Evolutionary conservation across 2,329 filamentous ascomycete genomes (phyloP), one percentile per base, ranked within the genome.

Genomic region (Hypoxylon sp.): DNA sequence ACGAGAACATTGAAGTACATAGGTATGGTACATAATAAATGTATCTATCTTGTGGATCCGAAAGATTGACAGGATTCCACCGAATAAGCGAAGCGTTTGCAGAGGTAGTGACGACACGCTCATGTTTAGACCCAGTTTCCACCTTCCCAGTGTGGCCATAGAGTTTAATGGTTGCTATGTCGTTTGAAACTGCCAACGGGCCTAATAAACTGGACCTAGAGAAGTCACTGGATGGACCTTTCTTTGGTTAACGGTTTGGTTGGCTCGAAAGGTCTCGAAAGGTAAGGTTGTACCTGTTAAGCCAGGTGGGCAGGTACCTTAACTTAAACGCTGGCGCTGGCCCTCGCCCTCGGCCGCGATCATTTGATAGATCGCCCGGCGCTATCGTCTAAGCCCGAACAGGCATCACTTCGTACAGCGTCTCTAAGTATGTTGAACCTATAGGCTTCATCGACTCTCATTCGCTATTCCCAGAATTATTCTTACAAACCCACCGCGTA

Each of bases 181-280:
- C 35, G 52, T 70, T 70, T 63, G 67, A 70, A 70, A 70, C 67
- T 62, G 42, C 44, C 42, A 67, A 55, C 57, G 52, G 67, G 46
- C 39, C 63, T 57, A 62, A 63, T 63, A 63, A 61, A 61, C 19
- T 58, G 47, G 65, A 44, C 55, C 61, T 51, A 24, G 44, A 24
- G 31, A 57, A 48, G 22, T 46, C 48, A 48, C 39, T 42, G 35
- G 39, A 44, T 19, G 42, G 42, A n/a, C 19, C 42, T 44, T 44
- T 50, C 39, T 33, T 59, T 59, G 44, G 35, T 37, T 44, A 17
- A 35, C 31, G n/a, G 13, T 42, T 57, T 57, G 39, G 50, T 47
- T 48, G 50, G 50, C 14, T 26, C 6, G 13, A 33, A 24, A 33
- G 31, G 22, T 17, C n/a, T 57, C 19, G 33, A 48, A 63, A 50